phyloP scores from a whole-genome alignment of 2,329 filamentous ascomycete genomes.

The Arthrinium puccinioides region DNA sequence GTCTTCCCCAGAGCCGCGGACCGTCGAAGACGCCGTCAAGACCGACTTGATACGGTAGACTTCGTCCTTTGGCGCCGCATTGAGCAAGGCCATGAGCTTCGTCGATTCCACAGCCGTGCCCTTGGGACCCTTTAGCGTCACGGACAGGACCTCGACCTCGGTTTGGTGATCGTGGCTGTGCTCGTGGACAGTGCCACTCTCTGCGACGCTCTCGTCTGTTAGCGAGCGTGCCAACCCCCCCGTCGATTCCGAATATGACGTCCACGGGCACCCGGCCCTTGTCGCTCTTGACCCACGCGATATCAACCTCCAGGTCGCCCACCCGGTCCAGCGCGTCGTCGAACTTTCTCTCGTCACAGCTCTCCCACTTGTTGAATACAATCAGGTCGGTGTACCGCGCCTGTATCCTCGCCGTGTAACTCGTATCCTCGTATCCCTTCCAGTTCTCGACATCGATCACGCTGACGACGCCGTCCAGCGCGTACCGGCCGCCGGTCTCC shows the following conservation, averaged over 20 bases:
- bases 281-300: conserved; percentile 78
- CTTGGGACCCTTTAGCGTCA: conserved; percentile 51
- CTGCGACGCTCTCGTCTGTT: conserved; percentile 31
- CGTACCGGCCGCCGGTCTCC: conserved; percentile 60
- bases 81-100: conserved; percentile 62
- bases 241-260: conserved; percentile 82
- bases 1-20: conserved; percentile 45
- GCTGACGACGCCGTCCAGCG: conserved; percentile 79
- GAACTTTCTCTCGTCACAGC: conserved; percentile 62
- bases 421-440: conserved; percentile 86
- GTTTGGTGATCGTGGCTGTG: conserved; percentile 58
- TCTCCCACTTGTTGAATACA: conserved; percentile 91
- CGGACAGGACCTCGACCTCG: conserved; percentile 86
- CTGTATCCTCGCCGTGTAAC: conserved; percentile 81
- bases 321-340: conserved; percentile 74
- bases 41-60: conserved; percentile 89
- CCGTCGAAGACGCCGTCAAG: conserved; percentile 36
- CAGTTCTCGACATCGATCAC: conserved; percentile 95
- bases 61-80: conserved; percentile 79
- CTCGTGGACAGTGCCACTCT: conserved; percentile 31
- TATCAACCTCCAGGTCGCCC: conserved; percentile 72
- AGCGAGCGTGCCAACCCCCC: conserved; percentile 59
- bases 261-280: conserved; percentile 72
- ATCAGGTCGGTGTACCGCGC: conserved; percentile 85
- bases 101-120: conserved; percentile 43